phyloP scores from a whole-genome alignment of 176 grass and related monocot species.

The Tuctoria greenei region DNA sequence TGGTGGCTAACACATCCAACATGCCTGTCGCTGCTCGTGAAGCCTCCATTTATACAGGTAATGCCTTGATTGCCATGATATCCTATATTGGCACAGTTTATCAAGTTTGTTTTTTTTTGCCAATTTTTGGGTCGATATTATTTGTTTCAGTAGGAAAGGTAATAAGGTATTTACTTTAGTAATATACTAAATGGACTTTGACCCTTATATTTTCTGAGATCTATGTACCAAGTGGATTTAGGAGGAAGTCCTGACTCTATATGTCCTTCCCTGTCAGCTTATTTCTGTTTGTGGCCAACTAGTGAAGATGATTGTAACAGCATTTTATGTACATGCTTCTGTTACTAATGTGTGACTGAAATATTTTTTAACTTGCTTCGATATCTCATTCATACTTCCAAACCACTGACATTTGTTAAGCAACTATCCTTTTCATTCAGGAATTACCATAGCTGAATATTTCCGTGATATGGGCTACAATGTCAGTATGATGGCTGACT shows the following conservation, averaged over 20 bases:
- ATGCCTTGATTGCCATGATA: neutral
- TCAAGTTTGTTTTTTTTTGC: neutral
- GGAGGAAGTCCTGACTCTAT: no score
- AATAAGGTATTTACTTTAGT: neutral
- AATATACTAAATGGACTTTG: neutral
- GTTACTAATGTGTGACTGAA: no score
- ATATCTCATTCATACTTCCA: no score
- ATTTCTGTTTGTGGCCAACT: no score
- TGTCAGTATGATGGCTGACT: slow-evolving; percentile 99
- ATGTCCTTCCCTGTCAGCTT: no score
- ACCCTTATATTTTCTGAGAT: neutral
- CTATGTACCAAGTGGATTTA: neutral
- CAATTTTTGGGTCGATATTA: neutral
- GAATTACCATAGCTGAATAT: slow-evolving; percentile 92
- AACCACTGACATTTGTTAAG: neutral
- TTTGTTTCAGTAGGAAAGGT: neutral
- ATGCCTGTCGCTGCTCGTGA: slow-evolving; percentile 98
- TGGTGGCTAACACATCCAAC: slow-evolving; percentile 96
- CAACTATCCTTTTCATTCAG: slow-evolving; percentile 22
- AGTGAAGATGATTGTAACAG: no score
- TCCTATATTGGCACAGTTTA: slow-evolving; percentile 15
- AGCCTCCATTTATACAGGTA: slow-evolving; percentile 95
- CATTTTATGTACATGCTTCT: no score
- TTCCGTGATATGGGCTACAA: slow-evolving; percentile 96
- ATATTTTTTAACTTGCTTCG: no score